Base-by-base conservation (phyloP, 164 flowering plant species). In the Echeveria elegans region DNA sequence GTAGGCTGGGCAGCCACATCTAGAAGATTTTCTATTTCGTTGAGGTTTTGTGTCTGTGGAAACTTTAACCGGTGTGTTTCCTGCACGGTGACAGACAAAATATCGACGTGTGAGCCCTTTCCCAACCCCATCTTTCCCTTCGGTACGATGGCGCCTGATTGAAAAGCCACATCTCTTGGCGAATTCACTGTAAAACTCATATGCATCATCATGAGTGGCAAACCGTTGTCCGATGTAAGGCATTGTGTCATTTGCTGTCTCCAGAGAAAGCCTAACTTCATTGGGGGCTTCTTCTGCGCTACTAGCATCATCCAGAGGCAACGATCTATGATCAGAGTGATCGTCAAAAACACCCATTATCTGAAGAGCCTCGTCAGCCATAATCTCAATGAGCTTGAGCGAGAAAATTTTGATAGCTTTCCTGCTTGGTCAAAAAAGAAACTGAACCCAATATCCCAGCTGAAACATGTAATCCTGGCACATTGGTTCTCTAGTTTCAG, bases 1-100 rank as follows among this genome's bases (percentile, higher is more conserved):
- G 74, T 86, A 90, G 12, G 98, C 96, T 81, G 81, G 90, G 71
- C 98, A 92, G 18, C 96, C 96, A 82, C 98, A 89, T 24, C 98
- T 78, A 24, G 93, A 92, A 45, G 98, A 89, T 66, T 88, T 92
- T 19, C 98, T 66, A 63, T 92, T 92, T 64, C 98, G 80, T 65
- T 90, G 96, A 28, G 95, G 88, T 65, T 92, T 92, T 63, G 75
- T 79, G 23, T 87, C 93, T 64, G 43, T 86, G 26, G 82, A 70
- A 36, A 81, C 69, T 75, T 92, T 92, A 16, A 82, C 68, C 14
- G 98, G 98, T 0, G 98, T 92, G 69, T 86, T 88, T 5, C 98
- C 98, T 23, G 98, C 98, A 34, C 98, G 91, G 66, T 92, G 96
- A 70, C 98, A 92, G 38, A 92, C 98, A 78, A 89, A 92, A 74